Evolutionary conservation across 805 yeast species (phyloP).

Genomic region (Naumovozyma dairenensis): DNA sequence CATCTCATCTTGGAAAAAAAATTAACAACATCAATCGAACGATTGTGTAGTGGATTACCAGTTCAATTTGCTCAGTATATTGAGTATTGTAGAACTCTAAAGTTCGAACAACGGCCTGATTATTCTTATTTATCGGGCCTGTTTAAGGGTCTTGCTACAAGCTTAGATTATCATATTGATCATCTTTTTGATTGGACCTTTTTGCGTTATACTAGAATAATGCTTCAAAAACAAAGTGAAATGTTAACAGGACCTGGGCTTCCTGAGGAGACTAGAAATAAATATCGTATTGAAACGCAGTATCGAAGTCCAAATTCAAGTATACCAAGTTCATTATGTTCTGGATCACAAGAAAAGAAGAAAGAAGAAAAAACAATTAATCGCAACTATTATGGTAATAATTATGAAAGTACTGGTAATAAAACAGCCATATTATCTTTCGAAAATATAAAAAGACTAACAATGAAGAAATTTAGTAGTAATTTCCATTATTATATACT

Average conservation of each 20-base stretch:
- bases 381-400: slow-evolving; percentile 1
- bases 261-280: too few relatives aligned
- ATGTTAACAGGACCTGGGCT: neutral
- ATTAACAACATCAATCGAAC: slow-evolving; percentile 78
- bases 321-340: slow-evolving; percentile 1
- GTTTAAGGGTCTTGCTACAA: slow-evolving; percentile 78
- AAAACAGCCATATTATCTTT: slow-evolving; percentile 9
- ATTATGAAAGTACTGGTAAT: slow-evolving; percentile 5
- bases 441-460: slow-evolving; percentile 24
- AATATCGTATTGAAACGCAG: too few relatives aligned
- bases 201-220: slow-evolving; percentile 28
- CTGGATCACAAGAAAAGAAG: slow-evolving; percentile 4
- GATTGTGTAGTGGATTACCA: slow-evolving; percentile 85
- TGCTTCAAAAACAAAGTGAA: slow-evolving; percentile 13
- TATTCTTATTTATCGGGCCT: slow-evolving; percentile 79
- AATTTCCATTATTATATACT: slow-evolving; percentile 28
- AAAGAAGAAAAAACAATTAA: slow-evolving; percentile 5
- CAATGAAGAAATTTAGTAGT: slow-evolving; percentile 28
- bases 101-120: slow-evolving; percentile 96
- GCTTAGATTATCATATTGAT: slow-evolving; percentile 85
- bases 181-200: slow-evolving; percentile 96
- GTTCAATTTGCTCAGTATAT: slow-evolving; percentile 80
- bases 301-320: too few relatives aligned
- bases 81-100: slow-evolving; percentile 77
- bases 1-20: slow-evolving; percentile 94